Evolutionary conservation across 2,329 filamentous ascomycete genomes (phyloP).

Genomic region (Fusarium staphyleae): DNA sequence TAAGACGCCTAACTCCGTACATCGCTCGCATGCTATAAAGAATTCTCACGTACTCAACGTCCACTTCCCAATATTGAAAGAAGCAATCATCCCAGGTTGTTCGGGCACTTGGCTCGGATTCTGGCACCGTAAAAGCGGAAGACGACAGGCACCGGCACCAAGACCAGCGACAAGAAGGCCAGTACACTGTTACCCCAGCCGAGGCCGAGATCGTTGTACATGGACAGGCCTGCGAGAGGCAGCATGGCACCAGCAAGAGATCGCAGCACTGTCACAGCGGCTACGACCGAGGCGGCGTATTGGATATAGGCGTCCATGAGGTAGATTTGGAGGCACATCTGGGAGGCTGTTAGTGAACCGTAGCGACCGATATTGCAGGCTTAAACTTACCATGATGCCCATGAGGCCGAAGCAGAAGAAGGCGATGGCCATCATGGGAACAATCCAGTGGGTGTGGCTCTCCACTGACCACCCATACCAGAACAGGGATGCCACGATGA

Average conservation of each 20-base stretch:
- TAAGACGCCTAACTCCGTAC: not conserved
- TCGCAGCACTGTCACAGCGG: constrained; percentile 42
- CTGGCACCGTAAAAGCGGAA: constrained; percentile 34
- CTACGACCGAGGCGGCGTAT: constrained; percentile 44
- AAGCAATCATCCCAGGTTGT: constrained; percentile 23
- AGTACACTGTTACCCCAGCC: constrained; percentile 56
- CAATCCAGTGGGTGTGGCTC: constrained; percentile 41
- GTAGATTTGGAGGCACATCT: constrained; percentile 49
- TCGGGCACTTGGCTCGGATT: constrained; percentile 34
- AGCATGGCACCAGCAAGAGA: constrained; percentile 72
- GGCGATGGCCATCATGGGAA: constrained; percentile 48
- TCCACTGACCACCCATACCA: constrained; percentile 44
- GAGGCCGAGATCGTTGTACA: constrained; percentile 50
- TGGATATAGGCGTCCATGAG: constrained; percentile 44
- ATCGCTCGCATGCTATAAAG: not conserved
- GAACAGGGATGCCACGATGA: constrained; percentile 40
- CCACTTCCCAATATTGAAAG: too few relatives aligned
- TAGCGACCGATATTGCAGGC: accelerated
- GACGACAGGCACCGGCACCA: constrained; percentile 34
- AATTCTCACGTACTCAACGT: not conserved
- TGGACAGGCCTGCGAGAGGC: constrained; percentile 61
- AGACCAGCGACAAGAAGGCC: constrained; percentile 52
- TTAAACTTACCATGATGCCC: constrained; percentile 48
- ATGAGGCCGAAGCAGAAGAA: constrained; percentile 56
- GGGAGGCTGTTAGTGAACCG: not conserved